Conservation (phyloP, 768 basidiomycete genomes). For the Boletellus ananas region DNA sequence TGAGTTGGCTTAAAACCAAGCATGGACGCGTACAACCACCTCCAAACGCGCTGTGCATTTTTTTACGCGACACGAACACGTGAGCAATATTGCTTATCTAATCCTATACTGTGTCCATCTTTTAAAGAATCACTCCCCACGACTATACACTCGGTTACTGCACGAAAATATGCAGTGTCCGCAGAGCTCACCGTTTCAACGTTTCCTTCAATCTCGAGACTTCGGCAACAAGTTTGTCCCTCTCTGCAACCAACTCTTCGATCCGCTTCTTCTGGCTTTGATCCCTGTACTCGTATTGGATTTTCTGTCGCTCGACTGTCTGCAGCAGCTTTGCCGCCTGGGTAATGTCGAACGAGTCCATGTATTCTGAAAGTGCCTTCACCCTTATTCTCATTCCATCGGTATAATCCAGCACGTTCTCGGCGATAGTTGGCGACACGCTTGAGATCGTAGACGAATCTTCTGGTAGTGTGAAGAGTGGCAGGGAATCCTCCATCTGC, state of each 20-base stretch:
- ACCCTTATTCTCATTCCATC: slow-evolving; percentile 20
- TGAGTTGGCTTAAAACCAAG: slow-evolving; percentile 44
- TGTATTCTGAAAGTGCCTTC: slow-evolving; percentile 22
- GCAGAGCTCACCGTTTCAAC: slow-evolving; percentile 13
- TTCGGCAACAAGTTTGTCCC: slow-evolving; percentile 11
- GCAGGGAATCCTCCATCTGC: slow-evolving; percentile 14
- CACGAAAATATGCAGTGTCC: neutral
- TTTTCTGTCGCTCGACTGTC: slow-evolving; percentile 20
- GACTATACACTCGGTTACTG: neutral
- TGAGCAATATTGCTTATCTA: slow-evolving; percentile 25
- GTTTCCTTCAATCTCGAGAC: slow-evolving; percentile 14
- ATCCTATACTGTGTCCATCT: neutral
- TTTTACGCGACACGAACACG: slow-evolving; percentile 28
- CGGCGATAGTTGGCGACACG: slow-evolving; percentile 23
- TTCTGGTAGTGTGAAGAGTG: slow-evolving; percentile 16
- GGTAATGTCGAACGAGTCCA: slow-evolving; percentile 26
- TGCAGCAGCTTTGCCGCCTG: slow-evolving; percentile 15
- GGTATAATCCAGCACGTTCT: slow-evolving; percentile 25
- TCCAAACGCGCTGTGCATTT: slow-evolving; percentile 14
- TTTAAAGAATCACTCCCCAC: neutral
- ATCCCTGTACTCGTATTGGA: slow-evolving; percentile 22
- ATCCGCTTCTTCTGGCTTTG: slow-evolving; percentile 21
- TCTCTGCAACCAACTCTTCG: slow-evolving; percentile 18
- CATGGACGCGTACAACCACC: slow-evolving; percentile 30
- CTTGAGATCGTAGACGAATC: slow-evolving; percentile 10